phyloP scores from a whole-genome alignment of 495 filamentous ascomycete genomes.

The Penicillium paxilli region DNA sequence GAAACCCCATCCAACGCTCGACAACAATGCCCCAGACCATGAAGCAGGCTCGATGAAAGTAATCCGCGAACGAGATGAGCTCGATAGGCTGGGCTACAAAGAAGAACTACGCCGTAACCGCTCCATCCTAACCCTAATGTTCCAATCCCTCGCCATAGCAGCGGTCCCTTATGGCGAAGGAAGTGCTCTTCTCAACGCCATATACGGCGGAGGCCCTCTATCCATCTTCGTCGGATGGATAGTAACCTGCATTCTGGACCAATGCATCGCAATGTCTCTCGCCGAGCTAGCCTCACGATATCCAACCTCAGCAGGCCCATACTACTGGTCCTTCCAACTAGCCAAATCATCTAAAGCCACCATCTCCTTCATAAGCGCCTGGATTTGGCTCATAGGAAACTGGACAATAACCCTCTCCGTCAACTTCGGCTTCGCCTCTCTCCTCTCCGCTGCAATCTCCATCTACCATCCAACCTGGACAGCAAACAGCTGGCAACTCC shows the following conservation, averaged over 20 bases:
- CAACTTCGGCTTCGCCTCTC: constrained; percentile 64
- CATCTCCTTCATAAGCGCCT: constrained; percentile 65
- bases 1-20: neutral
- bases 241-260: constrained; percentile 36
- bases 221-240: constrained; percentile 48
- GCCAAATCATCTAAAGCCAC: constrained; percentile 32
- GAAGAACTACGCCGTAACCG: constrained; percentile 41
- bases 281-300: constrained; percentile 50
- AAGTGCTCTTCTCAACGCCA: constrained; percentile 40
- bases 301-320: constrained; percentile 50
- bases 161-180: constrained; percentile 52
- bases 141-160: constrained; percentile 39
- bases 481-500: constrained; percentile 56
- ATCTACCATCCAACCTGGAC: constrained; percentile 57
- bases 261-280: constrained; percentile 43
- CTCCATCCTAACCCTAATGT: constrained; percentile 36
- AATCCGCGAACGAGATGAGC: constrained; percentile 18
- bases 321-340: constrained; percentile 52
- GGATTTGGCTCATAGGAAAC: constrained; percentile 68
- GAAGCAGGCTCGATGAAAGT: constrained; percentile 17
- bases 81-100: constrained; percentile 40
- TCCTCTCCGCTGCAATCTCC: constrained; percentile 56
- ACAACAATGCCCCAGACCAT: constrained; percentile 11
- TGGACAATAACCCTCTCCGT: constrained; percentile 70
- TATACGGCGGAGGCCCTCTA: constrained; percentile 43